These are phyloP conservation scores for Sclerotinia sclerotiorum DNA, from an alignment of 2,329 filamentous ascomycete genomes.

Conservation along the genomic window DNA sequence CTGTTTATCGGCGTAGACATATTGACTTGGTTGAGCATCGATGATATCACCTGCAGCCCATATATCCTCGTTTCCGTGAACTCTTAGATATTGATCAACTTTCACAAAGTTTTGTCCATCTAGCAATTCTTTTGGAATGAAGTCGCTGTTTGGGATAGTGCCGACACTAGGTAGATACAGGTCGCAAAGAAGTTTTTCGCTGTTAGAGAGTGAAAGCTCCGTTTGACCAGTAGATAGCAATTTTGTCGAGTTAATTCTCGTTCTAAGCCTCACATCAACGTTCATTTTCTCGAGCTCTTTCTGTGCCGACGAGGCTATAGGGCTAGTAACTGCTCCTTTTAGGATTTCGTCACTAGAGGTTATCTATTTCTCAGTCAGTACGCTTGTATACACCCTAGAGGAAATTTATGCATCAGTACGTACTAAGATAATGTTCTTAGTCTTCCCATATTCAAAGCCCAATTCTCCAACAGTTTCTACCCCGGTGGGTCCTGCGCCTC, in stretches of 20 bases:
- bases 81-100: slow-evolving; percentile 53
- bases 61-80: slow-evolving; percentile 44
- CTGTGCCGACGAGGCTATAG: slow-evolving; percentile 41
- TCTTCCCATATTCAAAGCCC: slow-evolving; percentile 33
- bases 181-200: slow-evolving; percentile 52
- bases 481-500: slow-evolving; percentile 42
- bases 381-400: neutral
- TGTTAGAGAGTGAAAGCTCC: slow-evolving; percentile 49
- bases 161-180: slow-evolving; percentile 59
- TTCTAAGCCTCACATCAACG: slow-evolving; percentile 49
- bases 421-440: slow-evolving; percentile 37
- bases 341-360: slow-evolving; percentile 32
- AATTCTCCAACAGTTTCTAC: slow-evolving; percentile 39
- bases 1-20: slow-evolving; percentile 33
- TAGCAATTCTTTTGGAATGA: slow-evolving; percentile 48
- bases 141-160: slow-evolving; percentile 55
- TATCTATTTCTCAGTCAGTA: slow-evolving; percentile 27
- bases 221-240: slow-evolving; percentile 47
- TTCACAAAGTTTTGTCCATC: slow-evolving; percentile 48
- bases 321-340: slow-evolving; percentile 24
- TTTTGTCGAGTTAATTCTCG: slow-evolving; percentile 45
- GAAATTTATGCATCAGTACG: neutral
- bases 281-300: slow-evolving; percentile 54
- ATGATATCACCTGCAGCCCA: slow-evolving; percentile 37
- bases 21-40: slow-evolving; percentile 32